phyloP scores from a whole-genome alignment of 2,329 filamentous ascomycete species.

The Fusarium equiseti region DNA sequence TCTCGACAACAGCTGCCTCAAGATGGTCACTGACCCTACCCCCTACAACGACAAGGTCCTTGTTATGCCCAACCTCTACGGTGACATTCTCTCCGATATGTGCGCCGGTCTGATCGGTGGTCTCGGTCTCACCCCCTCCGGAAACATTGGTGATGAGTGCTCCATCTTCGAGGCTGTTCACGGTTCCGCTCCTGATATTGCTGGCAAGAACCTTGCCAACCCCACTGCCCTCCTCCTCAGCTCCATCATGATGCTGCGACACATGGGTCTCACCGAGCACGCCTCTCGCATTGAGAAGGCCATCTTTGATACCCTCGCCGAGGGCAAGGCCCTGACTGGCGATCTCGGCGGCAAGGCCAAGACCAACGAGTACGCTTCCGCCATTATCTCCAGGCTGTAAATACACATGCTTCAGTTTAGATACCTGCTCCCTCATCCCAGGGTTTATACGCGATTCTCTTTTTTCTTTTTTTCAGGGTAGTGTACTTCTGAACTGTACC shows the following conservation, averaged over 20 bases:
- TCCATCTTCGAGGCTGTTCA: conserved; percentile 99
- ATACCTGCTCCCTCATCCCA: conserved; percentile 42
- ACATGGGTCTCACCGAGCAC: conserved; percentile 91
- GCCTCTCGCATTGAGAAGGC: conserved; percentile 91
- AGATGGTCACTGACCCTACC: conserved; percentile 95
- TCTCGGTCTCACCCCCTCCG: conserved; percentile 95
- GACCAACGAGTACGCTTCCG: conserved; percentile 92
- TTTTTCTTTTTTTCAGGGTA: conserved; percentile 45
- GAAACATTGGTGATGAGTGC: conserved; percentile 99
- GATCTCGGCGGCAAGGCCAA: conserved; percentile 97
- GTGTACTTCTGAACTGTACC: conserved; percentile 50
- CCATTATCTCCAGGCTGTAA: conserved; percentile 82
- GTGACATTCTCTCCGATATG: conserved; percentile 99
- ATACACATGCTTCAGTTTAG: conserved; percentile 43
- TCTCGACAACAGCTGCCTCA: conserved; percentile 98
- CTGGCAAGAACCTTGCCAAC: conserved; percentile 95
- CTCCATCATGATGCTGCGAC: conserved; percentile 99
- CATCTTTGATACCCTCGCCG: conserved; percentile 92
- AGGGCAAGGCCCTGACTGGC: conserved; percentile 96
- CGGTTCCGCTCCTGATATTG: conserved; percentile 96
- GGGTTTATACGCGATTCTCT: conserved; percentile 39
- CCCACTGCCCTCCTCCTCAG: conserved; percentile 94
- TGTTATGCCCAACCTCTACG: conserved; percentile 98
- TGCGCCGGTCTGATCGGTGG: conserved; percentile 98
- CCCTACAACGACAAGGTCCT: conserved; percentile 99